A percentile compares a stretch with the other conserved stretches of the same genome.
Evolutionary conservation across 2,329 filamentous ascomycete species (phyloP).

Genomic region (Cladorrhinum sp.): DNA sequence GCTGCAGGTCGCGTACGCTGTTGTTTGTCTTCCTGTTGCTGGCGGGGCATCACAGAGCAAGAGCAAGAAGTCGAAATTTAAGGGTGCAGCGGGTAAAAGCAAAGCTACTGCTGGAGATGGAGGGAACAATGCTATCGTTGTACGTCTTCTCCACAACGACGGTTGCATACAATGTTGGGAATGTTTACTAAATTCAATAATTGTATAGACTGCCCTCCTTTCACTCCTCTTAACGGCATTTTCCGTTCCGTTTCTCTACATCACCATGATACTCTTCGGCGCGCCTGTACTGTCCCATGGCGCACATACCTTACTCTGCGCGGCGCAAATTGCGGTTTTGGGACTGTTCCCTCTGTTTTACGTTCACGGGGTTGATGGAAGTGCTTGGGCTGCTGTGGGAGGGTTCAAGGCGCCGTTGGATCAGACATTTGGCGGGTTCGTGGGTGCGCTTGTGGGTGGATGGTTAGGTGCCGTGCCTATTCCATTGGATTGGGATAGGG

Average conservation of each 20-base stretch:
- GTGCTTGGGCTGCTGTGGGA: constrained; percentile 68
- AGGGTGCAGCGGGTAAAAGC: constrained; percentile 30
- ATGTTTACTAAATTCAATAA: background rate
- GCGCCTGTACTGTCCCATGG: constrained; percentile 83
- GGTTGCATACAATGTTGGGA: no score
- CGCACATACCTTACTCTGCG: constrained; percentile 73
- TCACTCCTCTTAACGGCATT: constrained; percentile 59
- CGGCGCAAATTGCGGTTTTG: constrained; percentile 77
- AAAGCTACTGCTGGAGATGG: constrained; percentile 46
- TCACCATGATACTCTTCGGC: constrained; percentile 80
- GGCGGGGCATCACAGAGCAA: constrained; percentile 23
- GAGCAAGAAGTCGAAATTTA: constrained; percentile 55
- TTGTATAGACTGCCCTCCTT: constrained; percentile 43
- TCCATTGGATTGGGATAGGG: constrained; percentile 96
- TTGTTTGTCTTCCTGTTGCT: constrained; percentile 61
- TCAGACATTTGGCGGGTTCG: constrained; percentile 74
- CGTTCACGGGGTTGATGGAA: constrained; percentile 71
- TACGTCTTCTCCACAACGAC: constrained; percentile 33
- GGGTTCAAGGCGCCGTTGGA: constrained; percentile 71
- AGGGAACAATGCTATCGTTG: constrained; percentile 43
- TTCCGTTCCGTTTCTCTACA: constrained; percentile 61
- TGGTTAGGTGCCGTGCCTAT: constrained; percentile 96
- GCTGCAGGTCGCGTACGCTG: constrained; percentile 48
- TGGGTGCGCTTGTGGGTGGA: constrained; percentile 77
- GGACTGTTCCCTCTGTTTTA: constrained; percentile 79